Evolutionary conservation across 768 basidiomycete species (phyloP).

Genomic region (Boletus speciosus): DNA sequence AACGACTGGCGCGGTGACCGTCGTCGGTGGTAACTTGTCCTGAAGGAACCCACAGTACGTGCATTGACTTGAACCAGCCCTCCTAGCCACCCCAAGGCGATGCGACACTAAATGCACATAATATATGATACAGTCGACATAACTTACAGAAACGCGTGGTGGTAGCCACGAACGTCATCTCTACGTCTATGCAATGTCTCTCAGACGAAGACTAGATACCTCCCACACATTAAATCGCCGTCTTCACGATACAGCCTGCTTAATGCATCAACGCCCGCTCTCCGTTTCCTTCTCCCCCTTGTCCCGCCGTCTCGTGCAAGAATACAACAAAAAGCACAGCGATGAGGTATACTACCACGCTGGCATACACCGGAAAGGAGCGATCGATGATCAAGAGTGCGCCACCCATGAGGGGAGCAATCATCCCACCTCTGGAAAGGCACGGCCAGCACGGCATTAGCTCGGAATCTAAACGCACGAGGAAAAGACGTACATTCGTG

Average conservation of each 20-base stretch:
- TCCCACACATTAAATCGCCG: neutral
- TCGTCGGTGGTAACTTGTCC: too few species aligned
- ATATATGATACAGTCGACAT: neutral
- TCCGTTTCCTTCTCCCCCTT: constrained; percentile 18
- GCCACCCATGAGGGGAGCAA: constrained; percentile 79
- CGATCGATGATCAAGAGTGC: constrained; percentile 61
- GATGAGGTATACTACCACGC: constrained; percentile 60
- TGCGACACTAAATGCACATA: too few species aligned
- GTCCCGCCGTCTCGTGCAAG: constrained; percentile 50
- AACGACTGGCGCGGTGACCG: too few species aligned
- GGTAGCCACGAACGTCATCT: neutral
- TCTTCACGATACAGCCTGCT: neutral
- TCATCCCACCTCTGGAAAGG: constrained; percentile 72
- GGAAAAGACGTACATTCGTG: constrained; percentile 60
- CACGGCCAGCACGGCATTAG: too few species aligned
- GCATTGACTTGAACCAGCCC: too few species aligned
- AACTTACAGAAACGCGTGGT: neutral
- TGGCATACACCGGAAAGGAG: constrained; percentile 74
- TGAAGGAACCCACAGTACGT: too few species aligned
- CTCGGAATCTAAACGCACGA: too few species aligned
- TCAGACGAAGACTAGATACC: neutral
- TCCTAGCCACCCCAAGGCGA: too few species aligned
- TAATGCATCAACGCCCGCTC: constrained; percentile 23
- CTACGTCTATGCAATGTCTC: neutral
- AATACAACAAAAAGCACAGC: constrained; percentile 62